A percentile compares a stretch with the other conserved stretches of the same genome.
These are phyloP conservation scores for Corylus heterophylla DNA, from an alignment of 306 rosid genomes.

Conservation along the genomic window DNA sequence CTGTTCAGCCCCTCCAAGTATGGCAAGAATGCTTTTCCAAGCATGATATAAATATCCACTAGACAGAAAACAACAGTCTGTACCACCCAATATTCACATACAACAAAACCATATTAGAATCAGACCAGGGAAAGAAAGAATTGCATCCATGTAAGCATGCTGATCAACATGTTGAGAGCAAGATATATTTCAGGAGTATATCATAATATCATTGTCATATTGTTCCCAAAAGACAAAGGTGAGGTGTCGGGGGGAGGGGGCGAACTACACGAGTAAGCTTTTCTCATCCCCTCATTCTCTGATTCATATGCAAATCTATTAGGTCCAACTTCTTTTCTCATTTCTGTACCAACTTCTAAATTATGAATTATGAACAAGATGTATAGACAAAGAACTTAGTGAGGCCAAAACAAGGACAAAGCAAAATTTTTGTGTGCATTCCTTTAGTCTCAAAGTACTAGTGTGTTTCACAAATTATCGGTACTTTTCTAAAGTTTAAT, in stretches of 20 bases:
- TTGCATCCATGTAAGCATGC: background rate
- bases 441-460: background rate
- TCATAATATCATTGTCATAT: background rate
- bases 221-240: background rate
- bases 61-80: constrained; percentile 99
- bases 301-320: background rate
- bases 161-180: background rate
- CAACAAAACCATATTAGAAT: background rate
- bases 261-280: background rate
- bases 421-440: background rate
- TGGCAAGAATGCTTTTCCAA: constrained; percentile 94
- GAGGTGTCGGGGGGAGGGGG: background rate
- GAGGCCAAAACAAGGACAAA: background rate
- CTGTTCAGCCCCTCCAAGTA: constrained; percentile 90
- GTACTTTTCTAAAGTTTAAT: background rate
- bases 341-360: background rate
- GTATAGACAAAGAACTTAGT: background rate
- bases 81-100: constrained; percentile 30
- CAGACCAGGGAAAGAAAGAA: background rate
- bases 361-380: background rate
- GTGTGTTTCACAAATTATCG: background rate
- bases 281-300: background rate
- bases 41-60: constrained; percentile 97
- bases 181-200: background rate
- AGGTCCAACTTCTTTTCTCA: background rate